Conservation (phyloP, 192 early-diverging fungal genomes). For the Coemansia sp. region DNA sequence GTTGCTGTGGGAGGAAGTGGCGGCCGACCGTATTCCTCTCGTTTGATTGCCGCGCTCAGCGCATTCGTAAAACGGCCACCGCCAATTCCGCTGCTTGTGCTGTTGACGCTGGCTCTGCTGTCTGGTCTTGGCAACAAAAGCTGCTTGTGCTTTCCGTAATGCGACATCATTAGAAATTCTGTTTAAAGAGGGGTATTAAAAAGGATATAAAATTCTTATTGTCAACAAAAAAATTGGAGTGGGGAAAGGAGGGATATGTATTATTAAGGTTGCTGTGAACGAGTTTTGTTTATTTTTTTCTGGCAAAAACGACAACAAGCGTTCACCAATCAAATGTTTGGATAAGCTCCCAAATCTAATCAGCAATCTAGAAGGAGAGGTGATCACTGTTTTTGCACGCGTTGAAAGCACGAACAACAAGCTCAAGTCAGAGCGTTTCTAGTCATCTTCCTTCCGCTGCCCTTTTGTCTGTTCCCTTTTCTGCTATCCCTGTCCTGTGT, state of each 20-base stretch:
- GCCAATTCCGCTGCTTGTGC: conserved; percentile 12
- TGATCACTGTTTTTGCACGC: too few relatives aligned
- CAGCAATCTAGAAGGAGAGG: too few relatives aligned
- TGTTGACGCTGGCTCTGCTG: conserved; percentile 18
- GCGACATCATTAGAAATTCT: conserved; percentile 17
- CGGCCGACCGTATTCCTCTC: conserved; percentile 23
- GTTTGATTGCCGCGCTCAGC: conserved; percentile 42
- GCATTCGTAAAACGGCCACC: conserved; percentile 35
- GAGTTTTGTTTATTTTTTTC: too few relatives aligned
- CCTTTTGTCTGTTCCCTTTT: too few relatives aligned
- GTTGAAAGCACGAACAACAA: too few relatives aligned
- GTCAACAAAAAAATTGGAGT: not conserved
- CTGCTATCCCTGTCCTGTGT: too few relatives aligned
- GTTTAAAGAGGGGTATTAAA: not conserved
- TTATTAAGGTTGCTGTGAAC: not conserved
- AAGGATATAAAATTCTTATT: not conserved
- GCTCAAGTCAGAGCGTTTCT: too few relatives aligned
- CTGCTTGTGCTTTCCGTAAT: conserved; percentile 24
- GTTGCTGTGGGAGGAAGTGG: conserved; percentile 16
- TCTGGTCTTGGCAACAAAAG: conserved; percentile 23
- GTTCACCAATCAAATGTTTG: too few relatives aligned
- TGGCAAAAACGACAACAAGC: too few relatives aligned
- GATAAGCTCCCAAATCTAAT: too few relatives aligned
- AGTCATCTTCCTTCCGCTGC: too few relatives aligned
- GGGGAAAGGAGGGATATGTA: not conserved